Base-by-base conservation (phyloP, 2,329 filamentous ascomycete genomes). In the Metarhizium rileyi region DNA sequence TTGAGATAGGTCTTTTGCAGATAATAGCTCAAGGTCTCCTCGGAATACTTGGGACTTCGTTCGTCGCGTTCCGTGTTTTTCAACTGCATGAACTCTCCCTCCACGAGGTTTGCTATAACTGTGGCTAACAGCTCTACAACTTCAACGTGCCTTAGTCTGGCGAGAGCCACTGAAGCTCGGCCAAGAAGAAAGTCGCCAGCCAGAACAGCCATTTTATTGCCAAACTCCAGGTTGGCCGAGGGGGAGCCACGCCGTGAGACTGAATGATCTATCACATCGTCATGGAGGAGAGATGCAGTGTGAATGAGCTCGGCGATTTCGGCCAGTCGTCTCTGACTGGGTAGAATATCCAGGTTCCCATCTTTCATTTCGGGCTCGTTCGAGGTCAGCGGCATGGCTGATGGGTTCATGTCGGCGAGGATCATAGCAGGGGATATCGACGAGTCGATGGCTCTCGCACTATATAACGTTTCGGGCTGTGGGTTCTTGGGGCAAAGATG, bases 41-140 rank as follows among this genome's bases (percentile, higher is more conserved):
- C 88, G 2, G 86, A 93, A 80, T 87, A 97, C 9, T 77, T 72
- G 1, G 91, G 91, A 57, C 87, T 84, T 56, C 79, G 76, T 73
- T 97, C 91, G 64, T 96, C 91, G 56, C 80, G 77, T 43, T 87
- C 87, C 1, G 93, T 97, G 69, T 98, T 98, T 72, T 95, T 94
- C 59, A 98, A 75, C 73, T 98, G 93, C 93, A 98, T 98, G 73
- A 98, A 97, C 69, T 98, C 93, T 63, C 93, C 93, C 71, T 98
- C 93, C 20, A 98, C 90, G 25, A 98, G 75, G 66, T 98, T 98
- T 42, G 93, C 91, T 58, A 98, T 97, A 40, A 97, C 93, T 1
- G 91, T 97, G 4, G 93, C 90, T 27, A 98, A 74, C 7, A 98
- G 78, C 71, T 98, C 93, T 8, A 90, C 89, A 3, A 98, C 93